Base-by-base conservation (phyloP, 345 rosid species). In the Theobroma cacao region DNA sequence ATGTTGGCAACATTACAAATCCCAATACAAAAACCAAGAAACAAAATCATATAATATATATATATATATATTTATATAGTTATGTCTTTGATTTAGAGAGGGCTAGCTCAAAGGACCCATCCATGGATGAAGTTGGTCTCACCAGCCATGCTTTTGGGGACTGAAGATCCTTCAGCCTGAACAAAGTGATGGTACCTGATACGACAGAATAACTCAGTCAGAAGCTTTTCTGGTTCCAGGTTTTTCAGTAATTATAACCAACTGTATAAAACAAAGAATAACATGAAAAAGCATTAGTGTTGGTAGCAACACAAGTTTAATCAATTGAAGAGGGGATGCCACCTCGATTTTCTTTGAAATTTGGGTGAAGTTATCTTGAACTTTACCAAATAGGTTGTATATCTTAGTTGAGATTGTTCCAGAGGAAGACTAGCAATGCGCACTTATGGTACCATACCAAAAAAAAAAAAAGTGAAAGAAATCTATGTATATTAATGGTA, bases 111-210 rank as follows among this genome's bases (percentile, higher is more conserved):
- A 76, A 93, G 85, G 75, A 90, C 86, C 98, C 98, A 93, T 80
- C 92, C 93, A 41, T 93, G 90, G 80, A 89, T 82, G 93, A 90
- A 89, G 87, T 89, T 90, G 68, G 96, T 91, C 85, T 89, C 94
- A 72, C 80, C 68, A 40, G 80, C 86, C 85, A 79, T 82, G 82
- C 70, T 84, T 84, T 86, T 91, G 43, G 84, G 47, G 61, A 75
- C 82, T 6, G 94, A 87, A 12, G 97, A 83, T 33, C 95, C 92
- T 83, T 91, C 98, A 75, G 84, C 94, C 73, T 81, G 84, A 80
- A 87, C 90, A 72, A 30, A 88, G 41, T 89, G 84, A 72, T 84
- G 90, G 82, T 91, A 90, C 91, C 92, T 91, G 80, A 75, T 87
- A 60, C 40, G 28, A 72, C n/a, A 56, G 6, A 2, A 40, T 31